Evolutionary conservation across 2,329 filamentous ascomycete species (phyloP).

Genomic region (Botrytis tulipae): DNA sequence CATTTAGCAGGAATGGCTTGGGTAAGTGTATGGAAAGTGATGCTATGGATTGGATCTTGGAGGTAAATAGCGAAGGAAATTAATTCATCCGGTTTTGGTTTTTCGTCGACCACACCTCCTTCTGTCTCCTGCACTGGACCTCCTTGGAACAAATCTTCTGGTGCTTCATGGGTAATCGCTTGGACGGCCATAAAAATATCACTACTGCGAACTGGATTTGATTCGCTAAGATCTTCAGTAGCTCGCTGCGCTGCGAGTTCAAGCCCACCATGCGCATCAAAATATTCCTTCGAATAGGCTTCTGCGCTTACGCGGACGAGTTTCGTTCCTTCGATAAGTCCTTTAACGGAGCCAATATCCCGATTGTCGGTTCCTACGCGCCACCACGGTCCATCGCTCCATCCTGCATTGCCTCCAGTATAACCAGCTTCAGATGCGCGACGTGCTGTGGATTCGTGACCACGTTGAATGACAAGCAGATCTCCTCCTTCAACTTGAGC

Average conservation of each 20-base stretch:
- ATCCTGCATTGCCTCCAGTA: conserved; percentile 61
- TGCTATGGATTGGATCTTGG: conserved; percentile 85
- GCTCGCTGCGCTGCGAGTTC: conserved; percentile 78
- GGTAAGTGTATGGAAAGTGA: conserved; percentile 79
- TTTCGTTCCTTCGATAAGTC: conserved; percentile 83
- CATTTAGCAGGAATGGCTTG: conserved; percentile 82
- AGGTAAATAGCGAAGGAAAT: conserved; percentile 76
- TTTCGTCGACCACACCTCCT: conserved; percentile 51
- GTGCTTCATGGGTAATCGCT: conserved; percentile 67
- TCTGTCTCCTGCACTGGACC: conserved; percentile 56
- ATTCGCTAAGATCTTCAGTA: conserved; percentile 74
- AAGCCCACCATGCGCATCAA: conserved; percentile 72
- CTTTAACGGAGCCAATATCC: conserved; percentile 76
- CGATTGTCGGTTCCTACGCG: conserved; percentile 67
- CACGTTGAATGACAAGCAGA: conserved; percentile 88
- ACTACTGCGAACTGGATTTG: conserved; percentile 85
- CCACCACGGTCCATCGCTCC: conserved; percentile 98
- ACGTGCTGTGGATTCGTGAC: conserved; percentile 75
- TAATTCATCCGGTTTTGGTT: conserved; percentile 55
- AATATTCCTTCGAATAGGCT: conserved; percentile 82
- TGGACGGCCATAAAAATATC: conserved; percentile 97
- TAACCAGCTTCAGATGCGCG: conserved; percentile 61
- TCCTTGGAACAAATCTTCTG: conserved; percentile 67
- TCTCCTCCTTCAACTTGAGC: conserved; percentile 98
- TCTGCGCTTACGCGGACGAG: conserved; percentile 87